Evolutionary conservation across 768 basidiomycete species (phyloP), one percentile per base, ranked within the genome.

Genomic region (Tylopilus sp.): DNA sequence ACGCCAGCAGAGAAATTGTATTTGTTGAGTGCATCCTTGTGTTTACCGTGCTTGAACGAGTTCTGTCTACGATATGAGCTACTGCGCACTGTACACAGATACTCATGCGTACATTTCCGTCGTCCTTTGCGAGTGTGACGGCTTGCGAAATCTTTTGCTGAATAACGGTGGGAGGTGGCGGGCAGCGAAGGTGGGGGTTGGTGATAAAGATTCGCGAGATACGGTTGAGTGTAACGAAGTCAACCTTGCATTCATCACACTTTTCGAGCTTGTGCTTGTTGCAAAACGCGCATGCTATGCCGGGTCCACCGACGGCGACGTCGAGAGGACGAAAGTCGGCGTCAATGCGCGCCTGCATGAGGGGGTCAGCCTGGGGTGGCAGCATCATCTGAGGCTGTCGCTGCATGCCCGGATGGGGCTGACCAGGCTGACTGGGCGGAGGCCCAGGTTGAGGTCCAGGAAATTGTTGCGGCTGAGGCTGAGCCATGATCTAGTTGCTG

Each of bases 91-190:
- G 36, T 4, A 18, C 44, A 22, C 51, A 44, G 23, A 57, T 15
- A 28, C 28, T 7, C n/a, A 20, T 54, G 75, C 91, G 63, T 63
- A 92, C 92, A 68, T 99, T 99, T 53, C 97, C 97, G 56, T 95
- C 91, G 43, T 98, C 95, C 66, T 98, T 98, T 5, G 86, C 85
- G 42, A 77, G 73, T 13, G 81, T 85, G 50, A 98, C 81, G 20
- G 82, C 78, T 57, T 85, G 80, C 0, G 88, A 79, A 18, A 95
- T 72, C 56, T 88, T 86, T 61, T 85, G 83, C 8, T 85, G 83
- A 44, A 88, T 73, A 43, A 93, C 76, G 55, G 83, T 86, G 25
- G 83, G 79, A 4, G 93, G 92, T 2, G 93, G 94, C 9, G 79
- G 92, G 61, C 88, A 89, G 44, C 82, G 78, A 17, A 90, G 71